Base-by-base conservation (phyloP, 192 early-diverging fungal species). In the Coemansia nantahalensis region DNA sequence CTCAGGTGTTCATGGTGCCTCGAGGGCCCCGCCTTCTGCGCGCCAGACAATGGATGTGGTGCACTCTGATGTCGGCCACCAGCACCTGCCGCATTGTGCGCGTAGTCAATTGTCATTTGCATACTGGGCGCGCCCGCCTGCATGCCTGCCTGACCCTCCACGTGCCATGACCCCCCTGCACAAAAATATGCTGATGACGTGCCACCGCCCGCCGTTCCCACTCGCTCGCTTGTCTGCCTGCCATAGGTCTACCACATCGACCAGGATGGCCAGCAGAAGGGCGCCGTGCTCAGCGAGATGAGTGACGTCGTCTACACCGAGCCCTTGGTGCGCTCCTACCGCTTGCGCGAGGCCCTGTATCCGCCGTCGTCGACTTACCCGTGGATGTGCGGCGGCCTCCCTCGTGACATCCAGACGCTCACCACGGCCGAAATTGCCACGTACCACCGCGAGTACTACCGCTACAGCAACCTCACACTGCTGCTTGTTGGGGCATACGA, bases 221-320 rank as follows among this genome's bases (percentile, higher is more conserved):
- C n/a, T n/a, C n/a, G 26, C 26, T 7, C 26, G 26, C 26, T 7
- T 7, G 4, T 28, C 31, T 45, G 15, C 30, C 14, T 49, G 31
- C 21, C 13, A 23, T 72, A 74, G 70, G 63, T 74, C 22, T 87
- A 86, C 64, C 90, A 92, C 58, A 62, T 91, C 38, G 88, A 93
- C 48, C 82, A 81, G 21, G 67, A 82, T 13, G 87, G 79, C 8
- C 82, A 82, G 28, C 80, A 88, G 34, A 83, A 90, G 45, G 91
- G 91, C 14, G 91, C 92, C 9, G 87, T 94, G 19, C 75, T 80
- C 21, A 79, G 80, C 71, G 81, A 87, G 60, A 94, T 94, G 91
- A 85, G 85, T 12, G 80, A 83, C 33, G 65, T 88, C 39, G 86
- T 89, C 48, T 84, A 88, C 64, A 84, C 86, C 14, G 89, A 90